Base-by-base conservation (phyloP, 1,284 basidiomycete genomes). In the Hypsizygus ulmarius region DNA sequence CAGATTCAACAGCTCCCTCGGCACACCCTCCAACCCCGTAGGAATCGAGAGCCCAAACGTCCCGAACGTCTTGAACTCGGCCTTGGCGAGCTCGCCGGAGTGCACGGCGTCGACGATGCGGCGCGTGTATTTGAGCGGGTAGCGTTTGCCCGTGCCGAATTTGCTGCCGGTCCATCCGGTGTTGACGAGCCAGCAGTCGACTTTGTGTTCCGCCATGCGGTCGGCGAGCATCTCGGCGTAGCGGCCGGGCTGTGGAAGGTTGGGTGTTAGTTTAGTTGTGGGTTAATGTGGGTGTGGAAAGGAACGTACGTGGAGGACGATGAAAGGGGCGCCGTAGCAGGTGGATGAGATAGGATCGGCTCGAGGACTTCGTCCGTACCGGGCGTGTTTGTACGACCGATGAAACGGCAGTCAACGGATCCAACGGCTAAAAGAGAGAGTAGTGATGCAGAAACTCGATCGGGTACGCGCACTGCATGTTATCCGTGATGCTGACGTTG, bases 111-210 rank as follows among this genome's bases (percentile, higher is more conserved):
- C 93, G 69, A 99, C 88, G 70, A 98, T 98, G 54, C 87, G 87
- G 50, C 96, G 92, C 37, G 96, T 98, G 77, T 88, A 93, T 69
- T 91, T 92, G 74, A 97, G 85, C 27, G 94, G 88, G 81, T 94
- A 97, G 56, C 94, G 90, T 71, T 90, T 90, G 58, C 92, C 92
- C 15, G 73, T 72, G 49, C 96, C 96, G 68, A 86, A 99, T 72
- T 93, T 94, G 69, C 96, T 96, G 53, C 91, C 88, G 48, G 91
- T 90, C 96, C 96, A 99, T 63, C 96, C 96, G 15, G 96, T 98
- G 87, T 99, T 98, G 82, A 99, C 91, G 64, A 99, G 81, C 93
- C 93, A 99, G 78, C 95, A 97, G 72, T 96, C 74, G 64, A 94
- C 94, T 55, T 93, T 83, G 75, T 91, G 79, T 72, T 87, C 82